These are phyloP conservation scores for Rhizomucor pusillus DNA, from an alignment of 371 early-diverging fungal species.

Conservation along the genomic window DNA sequence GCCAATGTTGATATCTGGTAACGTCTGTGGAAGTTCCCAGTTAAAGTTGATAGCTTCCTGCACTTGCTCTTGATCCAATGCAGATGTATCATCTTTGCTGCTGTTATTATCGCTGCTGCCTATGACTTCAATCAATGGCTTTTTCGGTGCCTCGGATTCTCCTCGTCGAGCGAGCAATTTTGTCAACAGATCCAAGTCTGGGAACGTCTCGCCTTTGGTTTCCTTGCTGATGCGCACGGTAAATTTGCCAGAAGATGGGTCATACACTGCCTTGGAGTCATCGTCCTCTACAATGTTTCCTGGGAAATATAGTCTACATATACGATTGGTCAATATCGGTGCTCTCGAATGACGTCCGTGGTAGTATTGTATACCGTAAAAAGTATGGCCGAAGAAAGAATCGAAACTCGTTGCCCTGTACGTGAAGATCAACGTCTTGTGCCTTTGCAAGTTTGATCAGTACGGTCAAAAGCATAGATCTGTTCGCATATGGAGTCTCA, in stretches of 20 bases:
- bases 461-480: conserved; percentile 1
- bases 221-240: conserved; percentile 76
- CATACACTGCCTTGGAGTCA: conserved; percentile 74
- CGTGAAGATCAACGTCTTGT: conserved; percentile 79
- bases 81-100: conserved; percentile 5
- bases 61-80: too few relatives aligned
- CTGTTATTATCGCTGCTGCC: conserved; percentile 33
- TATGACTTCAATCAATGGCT: conserved; percentile 69
- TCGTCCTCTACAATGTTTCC: conserved; percentile 86
- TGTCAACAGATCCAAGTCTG: conserved; percentile 85
- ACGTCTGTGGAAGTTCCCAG: conserved; percentile 84
- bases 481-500: conserved; percentile 19
- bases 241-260: conserved; percentile 78
- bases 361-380: conserved; percentile 57
- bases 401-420: conserved; percentile 74
- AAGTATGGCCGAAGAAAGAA: conserved; percentile 82
- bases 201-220: conserved; percentile 75
- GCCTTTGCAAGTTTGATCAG: conserved; percentile 43
- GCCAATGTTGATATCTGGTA: conserved; percentile 41
- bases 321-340: not conserved
- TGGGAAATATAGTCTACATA: conserved; percentile 73
- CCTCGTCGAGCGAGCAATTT: conserved; percentile 72
- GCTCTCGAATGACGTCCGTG: too few relatives aligned
- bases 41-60: conserved; percentile 64
- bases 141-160: conserved; percentile 36